A percentile compares a stretch with the other conserved stretches of the same genome.
These are phyloP conservation scores for Strobilomyces dryophilus DNA, from an alignment of 768 basidiomycete genomes.

Conservation along the genomic window DNA sequence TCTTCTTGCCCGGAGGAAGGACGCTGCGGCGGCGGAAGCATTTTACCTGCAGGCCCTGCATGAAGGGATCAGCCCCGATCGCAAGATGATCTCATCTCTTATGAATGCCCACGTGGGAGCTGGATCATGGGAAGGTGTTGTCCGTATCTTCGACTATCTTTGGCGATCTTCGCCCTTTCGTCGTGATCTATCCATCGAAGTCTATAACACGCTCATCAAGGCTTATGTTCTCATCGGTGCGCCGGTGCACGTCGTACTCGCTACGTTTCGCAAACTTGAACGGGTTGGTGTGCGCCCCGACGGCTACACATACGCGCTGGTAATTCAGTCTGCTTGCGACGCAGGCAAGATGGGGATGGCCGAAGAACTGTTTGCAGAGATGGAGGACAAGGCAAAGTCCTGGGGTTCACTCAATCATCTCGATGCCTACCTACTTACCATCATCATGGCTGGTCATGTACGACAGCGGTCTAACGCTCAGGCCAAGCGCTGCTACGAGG, in stretches of 20 bases:
- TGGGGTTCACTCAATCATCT: slow-evolving; percentile 39
- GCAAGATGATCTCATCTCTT: slow-evolving; percentile 60
- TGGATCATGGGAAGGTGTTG: slow-evolving; percentile 73
- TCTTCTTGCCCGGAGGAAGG: slow-evolving; percentile 58
- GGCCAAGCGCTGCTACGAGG: slow-evolving; percentile 65
- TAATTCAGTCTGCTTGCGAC: slow-evolving; percentile 82
- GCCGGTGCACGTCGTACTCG: slow-evolving; percentile 61
- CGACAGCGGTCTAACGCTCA: slow-evolving; percentile 44
- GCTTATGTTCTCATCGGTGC: slow-evolving; percentile 80
- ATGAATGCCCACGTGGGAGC: slow-evolving; percentile 83
- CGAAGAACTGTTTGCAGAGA: slow-evolving; percentile 58
- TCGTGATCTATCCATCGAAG: slow-evolving; percentile 48
- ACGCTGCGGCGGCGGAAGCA: slow-evolving; percentile 60
- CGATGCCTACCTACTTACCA: slow-evolving; percentile 62
- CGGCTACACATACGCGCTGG: slow-evolving; percentile 59
- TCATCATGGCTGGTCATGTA: slow-evolving; percentile 72
- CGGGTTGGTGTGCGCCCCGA: slow-evolving; percentile 53
- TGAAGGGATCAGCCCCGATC: slow-evolving; percentile 61
- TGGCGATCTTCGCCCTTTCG: slow-evolving; percentile 32
- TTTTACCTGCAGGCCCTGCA: slow-evolving; percentile 60
- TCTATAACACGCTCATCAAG: slow-evolving; percentile 78
- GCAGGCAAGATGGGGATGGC: slow-evolving; percentile 61
- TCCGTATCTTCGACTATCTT: slow-evolving; percentile 66
- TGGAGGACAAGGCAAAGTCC: slow-evolving; percentile 45
- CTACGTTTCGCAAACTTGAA: slow-evolving; percentile 56